A percentile compares a stretch with the other conserved stretches of the same genome.
These are phyloP conservation scores for Micractinium conductrix DNA, from an alignment of 139 green algal genomes.

Conservation along the genomic window DNA sequence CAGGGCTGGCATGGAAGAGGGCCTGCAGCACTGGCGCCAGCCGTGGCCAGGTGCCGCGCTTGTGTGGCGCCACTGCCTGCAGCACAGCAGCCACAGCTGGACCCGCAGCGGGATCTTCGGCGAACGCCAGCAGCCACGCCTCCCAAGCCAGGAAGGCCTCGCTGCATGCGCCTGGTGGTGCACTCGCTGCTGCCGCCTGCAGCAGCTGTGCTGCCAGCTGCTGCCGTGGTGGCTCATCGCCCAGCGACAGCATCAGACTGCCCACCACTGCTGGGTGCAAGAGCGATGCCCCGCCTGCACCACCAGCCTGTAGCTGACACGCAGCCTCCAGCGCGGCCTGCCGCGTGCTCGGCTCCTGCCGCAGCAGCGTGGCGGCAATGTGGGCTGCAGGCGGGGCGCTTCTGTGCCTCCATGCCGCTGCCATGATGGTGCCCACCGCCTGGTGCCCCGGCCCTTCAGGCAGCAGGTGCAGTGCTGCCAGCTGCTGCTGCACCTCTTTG, in stretches of 20 bases:
- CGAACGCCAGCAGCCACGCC: constrained; percentile 1
- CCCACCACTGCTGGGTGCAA: not conserved
- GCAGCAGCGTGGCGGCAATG: not conserved
- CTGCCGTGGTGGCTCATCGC: not conserved
- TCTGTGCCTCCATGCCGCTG: not conserved
- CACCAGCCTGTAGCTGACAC: not conserved
- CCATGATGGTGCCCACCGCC: not conserved
- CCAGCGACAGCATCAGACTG: not conserved
- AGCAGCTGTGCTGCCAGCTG: constrained; percentile 13
- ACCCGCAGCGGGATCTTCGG: not conserved
- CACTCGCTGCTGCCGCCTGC: not conserved
- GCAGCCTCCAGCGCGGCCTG: not conserved
- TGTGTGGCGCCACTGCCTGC: not conserved
- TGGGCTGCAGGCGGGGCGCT: not conserved
- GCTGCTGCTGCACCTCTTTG: not conserved
- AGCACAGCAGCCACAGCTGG: not conserved
- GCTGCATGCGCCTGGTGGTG: not conserved
- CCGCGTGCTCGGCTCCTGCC: not conserved
- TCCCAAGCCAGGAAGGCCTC: constrained; percentile 8
- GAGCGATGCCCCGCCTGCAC: not conserved
- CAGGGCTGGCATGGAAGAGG: not conserved
- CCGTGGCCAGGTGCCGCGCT: not conserved
- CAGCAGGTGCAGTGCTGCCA: not conserved
- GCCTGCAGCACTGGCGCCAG: not conserved
- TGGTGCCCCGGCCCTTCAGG: not conserved